These are phyloP conservation scores for Trichophyton mentagrophytes DNA, from an alignment of 2,329 filamentous ascomycete genomes.

Conservation along the genomic window DNA sequence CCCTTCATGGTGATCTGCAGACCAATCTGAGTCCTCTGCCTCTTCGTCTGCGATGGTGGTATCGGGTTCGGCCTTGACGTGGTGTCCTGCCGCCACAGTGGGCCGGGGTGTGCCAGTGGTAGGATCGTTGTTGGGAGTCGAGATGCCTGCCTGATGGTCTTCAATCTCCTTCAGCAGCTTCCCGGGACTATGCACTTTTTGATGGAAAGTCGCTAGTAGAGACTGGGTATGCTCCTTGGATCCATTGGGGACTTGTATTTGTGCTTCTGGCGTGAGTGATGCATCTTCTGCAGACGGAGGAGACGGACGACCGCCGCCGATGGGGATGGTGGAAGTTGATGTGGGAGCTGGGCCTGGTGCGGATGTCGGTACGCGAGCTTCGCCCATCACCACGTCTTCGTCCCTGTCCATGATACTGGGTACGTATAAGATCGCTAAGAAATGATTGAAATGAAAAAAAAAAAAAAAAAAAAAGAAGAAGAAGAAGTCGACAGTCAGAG, in stretches of 20 bases:
- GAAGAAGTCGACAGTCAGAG: neutral
- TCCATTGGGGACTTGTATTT: neutral
- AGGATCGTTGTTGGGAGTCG: neutral
- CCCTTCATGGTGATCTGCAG: conserved; percentile 23
- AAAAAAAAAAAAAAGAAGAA: too few species aligned
- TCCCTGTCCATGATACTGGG: conserved; percentile 17
- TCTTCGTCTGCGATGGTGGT: conserved; percentile 23
- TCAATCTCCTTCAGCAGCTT: conserved; percentile 11
- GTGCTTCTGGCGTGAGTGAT: neutral
- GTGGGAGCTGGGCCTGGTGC: neutral
- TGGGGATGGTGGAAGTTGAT: conserved; percentile 9
- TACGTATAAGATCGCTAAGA: neutral
- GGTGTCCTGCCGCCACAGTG: neutral
- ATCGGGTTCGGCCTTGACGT: conserved; percentile 16
- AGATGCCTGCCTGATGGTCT: conserved; percentile 8
- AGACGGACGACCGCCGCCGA: conserved; percentile 13
- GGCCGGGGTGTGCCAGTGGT: neutral
- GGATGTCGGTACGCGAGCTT: conserved; percentile 14
- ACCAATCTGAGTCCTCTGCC: conserved; percentile 27
- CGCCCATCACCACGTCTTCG: conserved; percentile 31
- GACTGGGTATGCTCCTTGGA: conserved; percentile 5
- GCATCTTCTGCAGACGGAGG: conserved; percentile 4
- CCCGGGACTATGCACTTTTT: conserved; percentile 14
- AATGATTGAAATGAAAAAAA: neutral
- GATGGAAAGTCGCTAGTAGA: conserved; percentile 12